Conservation (phyloP, 2,329 filamentous ascomycete species). For the Huntiella omanensis region DNA sequence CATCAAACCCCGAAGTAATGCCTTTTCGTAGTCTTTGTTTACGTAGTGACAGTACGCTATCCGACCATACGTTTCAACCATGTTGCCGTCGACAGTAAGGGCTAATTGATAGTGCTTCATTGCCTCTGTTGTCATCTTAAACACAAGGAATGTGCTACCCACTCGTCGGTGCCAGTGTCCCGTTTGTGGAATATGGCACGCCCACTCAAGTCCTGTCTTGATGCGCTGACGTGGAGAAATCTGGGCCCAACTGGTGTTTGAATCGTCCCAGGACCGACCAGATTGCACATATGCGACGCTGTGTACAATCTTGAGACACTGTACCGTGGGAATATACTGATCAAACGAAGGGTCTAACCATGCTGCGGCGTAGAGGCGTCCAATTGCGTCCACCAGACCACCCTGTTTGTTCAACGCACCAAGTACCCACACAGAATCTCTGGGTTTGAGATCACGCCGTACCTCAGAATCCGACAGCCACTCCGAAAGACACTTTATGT, state of each 20-base stretch:
- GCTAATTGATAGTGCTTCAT: slow-evolving; percentile 21
- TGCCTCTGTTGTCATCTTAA: slow-evolving; percentile 20
- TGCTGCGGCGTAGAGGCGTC: slow-evolving; percentile 21
- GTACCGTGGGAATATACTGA: slow-evolving; percentile 21
- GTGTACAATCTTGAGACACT: slow-evolving; percentile 26
- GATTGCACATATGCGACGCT: slow-evolving; percentile 22
- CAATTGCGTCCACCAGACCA: slow-evolving; percentile 21
- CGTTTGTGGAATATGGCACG: slow-evolving; percentile 17
- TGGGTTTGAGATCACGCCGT: slow-evolving; percentile 15
- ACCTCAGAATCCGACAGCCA: slow-evolving; percentile 21
- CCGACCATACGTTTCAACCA: slow-evolving; percentile 22
- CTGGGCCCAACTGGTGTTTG: slow-evolving; percentile 20
- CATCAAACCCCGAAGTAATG: slow-evolving; percentile 19
- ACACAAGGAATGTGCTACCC: slow-evolving; percentile 22
- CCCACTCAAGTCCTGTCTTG: slow-evolving; percentile 20
- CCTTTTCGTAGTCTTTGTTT: slow-evolving; percentile 20
- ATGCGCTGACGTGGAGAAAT: slow-evolving; percentile 20
- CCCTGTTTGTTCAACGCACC: slow-evolving; percentile 15
- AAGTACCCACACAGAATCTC: slow-evolving; percentile 18
- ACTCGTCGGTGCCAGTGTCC: slow-evolving; percentile 22
- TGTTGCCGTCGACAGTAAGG: slow-evolving; percentile 20
- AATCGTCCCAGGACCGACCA: slow-evolving; percentile 21
- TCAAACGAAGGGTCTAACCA: slow-evolving; percentile 21
- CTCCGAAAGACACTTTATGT: slow-evolving; percentile 19
- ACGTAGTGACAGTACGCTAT: slow-evolving; percentile 23